Evolutionary conservation across 2,329 filamentous ascomycete genomes (phyloP).

Genomic region (Fusarium paranaense): DNA sequence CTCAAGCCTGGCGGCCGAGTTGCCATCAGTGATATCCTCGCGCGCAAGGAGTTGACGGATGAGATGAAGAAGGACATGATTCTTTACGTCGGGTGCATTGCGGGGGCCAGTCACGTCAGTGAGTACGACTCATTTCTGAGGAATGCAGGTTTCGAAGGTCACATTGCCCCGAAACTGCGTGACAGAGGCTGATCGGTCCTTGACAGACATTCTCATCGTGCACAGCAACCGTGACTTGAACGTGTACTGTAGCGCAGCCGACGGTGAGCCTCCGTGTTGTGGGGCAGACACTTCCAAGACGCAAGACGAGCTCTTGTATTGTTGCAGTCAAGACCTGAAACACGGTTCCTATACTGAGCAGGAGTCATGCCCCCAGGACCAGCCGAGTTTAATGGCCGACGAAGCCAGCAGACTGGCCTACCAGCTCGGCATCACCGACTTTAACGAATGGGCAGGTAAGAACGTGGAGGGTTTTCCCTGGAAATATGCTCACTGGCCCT

Average conservation of each 20-base stretch:
- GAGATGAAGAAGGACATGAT: constrained; percentile 61
- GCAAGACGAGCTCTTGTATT: background rate
- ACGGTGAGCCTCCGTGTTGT: background rate
- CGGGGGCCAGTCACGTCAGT: constrained; percentile 64
- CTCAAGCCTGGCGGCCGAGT: constrained; percentile 68
- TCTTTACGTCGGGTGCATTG: constrained; percentile 70
- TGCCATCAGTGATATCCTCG: constrained; percentile 70
- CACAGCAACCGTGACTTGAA: background rate
- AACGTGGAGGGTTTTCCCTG: too few species aligned
- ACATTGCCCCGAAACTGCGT: background rate
- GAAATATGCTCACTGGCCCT: too few species aligned
- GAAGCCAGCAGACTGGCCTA: background rate
- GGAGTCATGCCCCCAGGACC: background rate
- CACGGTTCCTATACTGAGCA: background rate
- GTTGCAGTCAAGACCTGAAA: background rate
- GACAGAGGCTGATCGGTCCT: background rate
- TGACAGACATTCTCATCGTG: background rate
- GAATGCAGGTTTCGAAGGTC: constrained; percentile 63
- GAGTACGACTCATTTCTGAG: constrained; percentile 65
- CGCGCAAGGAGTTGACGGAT: constrained; percentile 59
- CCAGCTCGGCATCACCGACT: background rate
- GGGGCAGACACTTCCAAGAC: background rate
- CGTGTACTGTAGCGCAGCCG: background rate
- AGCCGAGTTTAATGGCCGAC: background rate
- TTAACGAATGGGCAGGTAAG: background rate